Conservation (phyloP, 768 basidiomycete genomes). For the Exidia glandulosa region DNA sequence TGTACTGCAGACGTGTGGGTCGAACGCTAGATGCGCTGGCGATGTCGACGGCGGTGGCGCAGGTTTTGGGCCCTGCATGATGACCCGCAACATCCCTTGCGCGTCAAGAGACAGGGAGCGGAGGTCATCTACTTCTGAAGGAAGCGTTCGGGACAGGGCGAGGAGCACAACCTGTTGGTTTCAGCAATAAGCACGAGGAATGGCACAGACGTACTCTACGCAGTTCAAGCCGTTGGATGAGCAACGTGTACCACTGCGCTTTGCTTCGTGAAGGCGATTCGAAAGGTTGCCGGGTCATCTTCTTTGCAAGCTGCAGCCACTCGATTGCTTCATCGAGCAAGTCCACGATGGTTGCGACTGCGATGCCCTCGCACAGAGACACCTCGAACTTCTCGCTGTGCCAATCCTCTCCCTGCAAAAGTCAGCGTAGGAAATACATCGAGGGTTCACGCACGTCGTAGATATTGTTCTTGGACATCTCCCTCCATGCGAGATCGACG, state of each 20-base stretch:
- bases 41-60: conserved; percentile 2
- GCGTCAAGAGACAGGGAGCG: not conserved
- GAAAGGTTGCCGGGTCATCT: conserved; percentile 1
- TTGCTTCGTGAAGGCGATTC: conserved; percentile 8
- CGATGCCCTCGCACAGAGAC: conserved; percentile 53
- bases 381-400: conserved; percentile 84
- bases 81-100: not conserved
- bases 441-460: conserved; percentile 51
- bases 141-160: conserved; percentile 6
- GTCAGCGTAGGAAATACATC: conserved; percentile 10
- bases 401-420: conserved; percentile 69
- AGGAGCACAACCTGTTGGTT: conserved; percentile 7
- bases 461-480: conserved; percentile 62
- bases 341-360: conserved; percentile 39
- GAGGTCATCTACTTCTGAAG: not conserved
- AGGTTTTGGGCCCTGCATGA: not conserved
- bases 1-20: conserved; percentile 8
- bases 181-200: not conserved
- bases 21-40: conserved; percentile 12
- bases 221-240: not conserved
- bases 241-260: not conserved
- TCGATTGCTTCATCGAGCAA: conserved; percentile 47
- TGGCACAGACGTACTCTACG: not conserved
- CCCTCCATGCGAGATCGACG: conserved; percentile 73
- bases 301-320: conserved; percentile 37